Conservation (phyloP, 2,329 filamentous ascomycete species). For the Ophiocordyceps camponoti-floridani region DNA sequence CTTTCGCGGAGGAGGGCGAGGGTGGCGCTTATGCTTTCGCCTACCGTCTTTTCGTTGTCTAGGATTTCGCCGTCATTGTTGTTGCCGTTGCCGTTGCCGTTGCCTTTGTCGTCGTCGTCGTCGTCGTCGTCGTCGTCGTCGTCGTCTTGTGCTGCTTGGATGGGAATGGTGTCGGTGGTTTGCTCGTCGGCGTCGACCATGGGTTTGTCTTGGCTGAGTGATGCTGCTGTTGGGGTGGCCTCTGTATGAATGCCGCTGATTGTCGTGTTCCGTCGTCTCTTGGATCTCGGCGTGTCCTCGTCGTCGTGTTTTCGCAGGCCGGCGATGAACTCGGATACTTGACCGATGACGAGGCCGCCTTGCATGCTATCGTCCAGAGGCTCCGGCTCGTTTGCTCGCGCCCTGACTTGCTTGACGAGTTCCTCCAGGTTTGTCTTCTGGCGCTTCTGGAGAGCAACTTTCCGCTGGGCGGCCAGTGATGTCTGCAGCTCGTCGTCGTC, state of each 20-base stretch:
- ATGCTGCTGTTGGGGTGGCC: not conserved
- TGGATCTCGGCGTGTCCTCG: constrained; percentile 34
- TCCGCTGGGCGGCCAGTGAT: constrained; percentile 65
- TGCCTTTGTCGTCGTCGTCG: constrained; percentile 3
- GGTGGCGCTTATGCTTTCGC: constrained; percentile 63
- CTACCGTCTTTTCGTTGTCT: constrained; percentile 69
- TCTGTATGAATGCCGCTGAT: not conserved
- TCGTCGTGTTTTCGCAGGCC: constrained; percentile 55
- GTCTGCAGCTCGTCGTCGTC: constrained; percentile 85
- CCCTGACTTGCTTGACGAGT: constrained; percentile 61
- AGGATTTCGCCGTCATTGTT: constrained; percentile 49
- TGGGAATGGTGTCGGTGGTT: too few relatives aligned
- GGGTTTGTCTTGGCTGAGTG: constrained; percentile 6
- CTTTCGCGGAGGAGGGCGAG: constrained; percentile 72
- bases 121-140: not conserved
- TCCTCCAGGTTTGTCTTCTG: constrained; percentile 79
- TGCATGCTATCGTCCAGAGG: constrained; percentile 19
- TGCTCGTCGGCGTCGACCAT: constrained; percentile 11
- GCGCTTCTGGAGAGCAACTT: constrained; percentile 74
- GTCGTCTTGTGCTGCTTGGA: not conserved
- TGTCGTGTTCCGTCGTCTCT: constrained; percentile 16
- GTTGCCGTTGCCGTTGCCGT: not conserved
- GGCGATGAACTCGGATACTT: constrained; percentile 87
- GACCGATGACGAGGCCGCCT: constrained; percentile 73
- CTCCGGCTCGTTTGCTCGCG: constrained; percentile 36